These are phyloP conservation scores for Dacryopinax primogenitus DNA, from an alignment of 768 basidiomycete genomes.

Conservation along the genomic window DNA sequence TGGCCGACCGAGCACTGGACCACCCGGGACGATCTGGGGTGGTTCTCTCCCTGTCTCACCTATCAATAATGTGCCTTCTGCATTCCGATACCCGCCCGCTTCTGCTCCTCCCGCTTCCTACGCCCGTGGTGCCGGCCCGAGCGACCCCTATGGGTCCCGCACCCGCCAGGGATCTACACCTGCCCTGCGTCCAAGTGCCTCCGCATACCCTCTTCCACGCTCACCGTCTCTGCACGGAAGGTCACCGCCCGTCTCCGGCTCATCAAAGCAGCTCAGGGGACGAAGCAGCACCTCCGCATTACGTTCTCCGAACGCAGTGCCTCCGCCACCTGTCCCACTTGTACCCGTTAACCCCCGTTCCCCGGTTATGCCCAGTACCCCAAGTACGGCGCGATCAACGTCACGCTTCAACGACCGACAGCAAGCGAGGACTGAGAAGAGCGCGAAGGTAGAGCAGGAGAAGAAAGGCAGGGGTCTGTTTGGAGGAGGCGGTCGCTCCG, in stretches of 20 bases:
- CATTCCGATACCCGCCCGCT: background rate
- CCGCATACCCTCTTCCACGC: background rate
- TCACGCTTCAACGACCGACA: background rate
- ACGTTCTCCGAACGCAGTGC: background rate
- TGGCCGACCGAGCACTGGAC: background rate
- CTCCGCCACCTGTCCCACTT: background rate
- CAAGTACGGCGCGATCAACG: background rate
- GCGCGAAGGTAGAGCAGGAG: constrained; percentile 37
- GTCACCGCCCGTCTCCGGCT: background rate
- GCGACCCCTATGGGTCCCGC: background rate
- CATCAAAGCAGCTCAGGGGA: background rate
- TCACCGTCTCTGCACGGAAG: background rate
- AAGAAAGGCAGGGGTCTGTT: constrained; percentile 45
- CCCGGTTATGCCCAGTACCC: background rate
- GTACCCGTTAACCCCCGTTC: background rate
- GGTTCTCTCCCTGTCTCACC: background rate
- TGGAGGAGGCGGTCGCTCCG: background rate
- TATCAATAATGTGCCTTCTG: background rate
- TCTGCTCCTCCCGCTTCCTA: background rate
- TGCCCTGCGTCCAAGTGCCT: background rate
- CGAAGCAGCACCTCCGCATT: background rate
- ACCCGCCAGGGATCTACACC: background rate
- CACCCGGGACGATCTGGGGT: background rate
- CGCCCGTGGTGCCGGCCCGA: background rate
- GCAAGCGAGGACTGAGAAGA: constrained; percentile 9